phyloP scores from a whole-genome alignment of 192 early-diverging fungal species.

The Piromyces finnis region DNA sequence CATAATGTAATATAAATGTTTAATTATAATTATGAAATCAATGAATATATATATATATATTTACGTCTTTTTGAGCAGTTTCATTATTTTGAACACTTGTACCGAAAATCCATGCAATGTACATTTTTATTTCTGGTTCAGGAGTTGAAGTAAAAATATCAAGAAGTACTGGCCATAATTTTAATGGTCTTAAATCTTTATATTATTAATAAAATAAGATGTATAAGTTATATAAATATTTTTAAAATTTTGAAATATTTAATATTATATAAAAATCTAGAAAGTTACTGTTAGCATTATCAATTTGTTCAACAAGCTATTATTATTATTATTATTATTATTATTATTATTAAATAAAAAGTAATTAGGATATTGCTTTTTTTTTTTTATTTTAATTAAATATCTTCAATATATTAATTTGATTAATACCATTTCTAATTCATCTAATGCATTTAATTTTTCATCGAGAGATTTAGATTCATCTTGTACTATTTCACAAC shows the following conservation, averaged over 20 bases:
- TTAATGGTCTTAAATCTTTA: slow-evolving; percentile 67
- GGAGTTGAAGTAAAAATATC: slow-evolving; percentile 11
- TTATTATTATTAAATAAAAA: no score
- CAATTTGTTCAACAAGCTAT: slow-evolving; percentile 61
- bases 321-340: no score
- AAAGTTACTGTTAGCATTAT: slow-evolving; percentile 58
- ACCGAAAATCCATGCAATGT: slow-evolving; percentile 76
- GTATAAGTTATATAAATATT: no score
- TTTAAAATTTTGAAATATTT: no score
- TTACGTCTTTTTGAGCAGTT: slow-evolving; percentile 45
- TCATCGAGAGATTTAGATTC: slow-evolving; percentile 36
- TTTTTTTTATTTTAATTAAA: no score
- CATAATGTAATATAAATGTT: no score
- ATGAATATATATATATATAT: no score
- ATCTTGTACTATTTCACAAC: slow-evolving; percentile 47
- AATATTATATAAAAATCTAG: no score
- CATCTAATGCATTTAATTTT: slow-evolving; percentile 69
- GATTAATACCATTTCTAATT: slow-evolving; percentile 54
- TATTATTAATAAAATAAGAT: background rate
- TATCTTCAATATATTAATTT: no score
- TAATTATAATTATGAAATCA: no score
- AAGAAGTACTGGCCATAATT: slow-evolving; percentile 69
- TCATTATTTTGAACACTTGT: slow-evolving; percentile 91
- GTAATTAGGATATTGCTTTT: no score
- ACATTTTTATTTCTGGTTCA: slow-evolving; percentile 33